Evolutionary conservation across 2,329 filamentous ascomycete genomes (phyloP).

Genomic region (Cladosporium cucumerinum): DNA sequence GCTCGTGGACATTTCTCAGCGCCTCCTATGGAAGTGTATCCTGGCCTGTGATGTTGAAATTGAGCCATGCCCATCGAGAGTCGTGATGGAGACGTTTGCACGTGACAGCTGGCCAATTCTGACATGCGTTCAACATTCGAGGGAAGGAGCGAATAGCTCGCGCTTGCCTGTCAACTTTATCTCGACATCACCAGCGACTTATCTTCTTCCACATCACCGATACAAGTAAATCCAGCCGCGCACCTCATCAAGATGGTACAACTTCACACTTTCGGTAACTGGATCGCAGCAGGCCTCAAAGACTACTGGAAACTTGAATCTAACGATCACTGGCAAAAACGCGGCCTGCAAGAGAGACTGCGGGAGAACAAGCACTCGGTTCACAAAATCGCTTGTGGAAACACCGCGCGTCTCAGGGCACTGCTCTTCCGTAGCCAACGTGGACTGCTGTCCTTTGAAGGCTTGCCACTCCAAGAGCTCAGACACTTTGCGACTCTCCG

Average conservation of each 20-base stretch:
- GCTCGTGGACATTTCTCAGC: too few relatives aligned
- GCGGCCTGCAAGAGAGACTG: background rate
- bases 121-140: too few relatives aligned
- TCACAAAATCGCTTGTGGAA: background rate
- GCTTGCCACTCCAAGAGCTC: background rate
- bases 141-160: too few relatives aligned
- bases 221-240: background rate
- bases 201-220: too few relatives aligned
- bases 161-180: too few relatives aligned
- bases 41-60: too few relatives aligned
- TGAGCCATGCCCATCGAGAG: too few relatives aligned
- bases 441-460: constrained; percentile 1
- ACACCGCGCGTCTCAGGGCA: background rate
- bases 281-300: background rate
- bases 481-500: background rate
- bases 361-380: background rate
- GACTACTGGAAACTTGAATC: constrained; percentile 1
- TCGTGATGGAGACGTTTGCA: too few relatives aligned
- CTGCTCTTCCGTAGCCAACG: background rate
- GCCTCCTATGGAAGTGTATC: too few relatives aligned
- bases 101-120: too few relatives aligned
- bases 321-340: background rate
- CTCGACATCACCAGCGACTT: too few relatives aligned
- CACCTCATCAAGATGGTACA: background rate
- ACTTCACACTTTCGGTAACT: background rate